Evolutionary conservation across 2,329 filamentous ascomycete species (phyloP).

Genomic region (Hypoxylon sp.): DNA sequence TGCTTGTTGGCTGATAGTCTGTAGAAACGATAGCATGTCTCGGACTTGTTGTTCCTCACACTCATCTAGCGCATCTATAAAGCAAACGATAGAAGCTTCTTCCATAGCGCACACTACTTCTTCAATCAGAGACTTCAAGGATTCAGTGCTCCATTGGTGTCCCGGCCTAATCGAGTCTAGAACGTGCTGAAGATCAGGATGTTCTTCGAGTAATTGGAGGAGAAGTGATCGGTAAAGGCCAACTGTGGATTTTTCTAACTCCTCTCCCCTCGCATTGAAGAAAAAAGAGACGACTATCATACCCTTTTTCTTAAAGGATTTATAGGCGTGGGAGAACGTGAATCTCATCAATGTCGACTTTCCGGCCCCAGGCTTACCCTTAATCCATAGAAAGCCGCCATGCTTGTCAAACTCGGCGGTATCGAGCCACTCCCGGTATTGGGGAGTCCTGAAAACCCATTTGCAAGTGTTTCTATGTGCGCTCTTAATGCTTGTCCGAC

Average conservation of each 20-base stretch:
- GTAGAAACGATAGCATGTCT: constrained; percentile 43
- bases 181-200: constrained; percentile 53
- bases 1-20: constrained; percentile 18
- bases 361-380: constrained; percentile 55
- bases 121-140: constrained; percentile 2
- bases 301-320: constrained; percentile 32
- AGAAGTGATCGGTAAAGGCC: constrained; percentile 67
- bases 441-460: constrained; percentile 47
- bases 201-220: constrained; percentile 59
- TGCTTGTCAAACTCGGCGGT: constrained; percentile 47
- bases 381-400: constrained; percentile 62
- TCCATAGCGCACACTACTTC: constrained; percentile 17
- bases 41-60: constrained; percentile 41
- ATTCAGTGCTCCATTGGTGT: constrained; percentile 30
- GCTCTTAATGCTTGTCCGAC: constrained; percentile 38
- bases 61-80: constrained; percentile 48
- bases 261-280: constrained; percentile 63
- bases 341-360: constrained; percentile 59
- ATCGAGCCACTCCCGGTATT: constrained; percentile 57
- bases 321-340: constrained; percentile 44
- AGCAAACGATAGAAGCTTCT: neutral
- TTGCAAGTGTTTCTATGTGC: constrained; percentile 47
- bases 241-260: constrained; percentile 60
- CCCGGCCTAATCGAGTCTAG: constrained; percentile 43
- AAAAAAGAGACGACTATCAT: constrained; percentile 58